Base-by-base conservation (phyloP, 2,329 filamentous ascomycete genomes). In the Orbilia blumenaviensis region DNA sequence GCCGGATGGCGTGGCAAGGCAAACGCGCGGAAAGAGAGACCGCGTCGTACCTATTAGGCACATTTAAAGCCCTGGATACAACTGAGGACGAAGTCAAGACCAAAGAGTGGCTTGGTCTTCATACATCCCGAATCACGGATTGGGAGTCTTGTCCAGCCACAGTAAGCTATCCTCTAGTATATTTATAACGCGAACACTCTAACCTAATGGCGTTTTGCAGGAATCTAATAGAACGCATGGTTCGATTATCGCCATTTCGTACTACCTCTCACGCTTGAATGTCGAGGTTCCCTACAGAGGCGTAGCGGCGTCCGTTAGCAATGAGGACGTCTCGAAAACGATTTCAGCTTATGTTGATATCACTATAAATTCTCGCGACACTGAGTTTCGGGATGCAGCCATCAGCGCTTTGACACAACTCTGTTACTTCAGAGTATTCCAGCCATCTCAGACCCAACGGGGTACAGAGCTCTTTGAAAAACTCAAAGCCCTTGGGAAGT, bases 401-500 rank as follows among this genome's bases (percentile, higher is more conserved):
- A 80, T 87, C 21, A 85, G 86, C 4, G 81, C 84, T 0, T 84
- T 86, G 52, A 80, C 84, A 0, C 85, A 87, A 73, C 80, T 88
- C 0, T 86, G 85, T 84, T 82, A 83, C 2, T 85, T 84, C 0
- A 83, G 83, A 1, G 80, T 87, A 7, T 16, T 69, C 3, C 36
- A 42, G 46, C 64, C 72, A 78, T 81, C 3, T 78, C 81, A 27
- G 79, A 83, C 2, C 82, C 82, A 27, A 82, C 69, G 58, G 44
- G 64, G 69, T 23, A 21, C 72, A 14, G 72, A 85, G 0, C 84
- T 93, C 12, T 85, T 90, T 23, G 86, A 90, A 16, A 87, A 88
- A 5, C 84, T 97, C 0, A 85, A 88, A 4, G 84, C 86, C 0
- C 88, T 90, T 74, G 90, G 92, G 8, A 95, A 93, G 81, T 89